Evolutionary conservation across 768 basidiomycete species (phyloP), one percentile per base, ranked within the genome.

Genomic region (Boletus vermiculosoides): DNA sequence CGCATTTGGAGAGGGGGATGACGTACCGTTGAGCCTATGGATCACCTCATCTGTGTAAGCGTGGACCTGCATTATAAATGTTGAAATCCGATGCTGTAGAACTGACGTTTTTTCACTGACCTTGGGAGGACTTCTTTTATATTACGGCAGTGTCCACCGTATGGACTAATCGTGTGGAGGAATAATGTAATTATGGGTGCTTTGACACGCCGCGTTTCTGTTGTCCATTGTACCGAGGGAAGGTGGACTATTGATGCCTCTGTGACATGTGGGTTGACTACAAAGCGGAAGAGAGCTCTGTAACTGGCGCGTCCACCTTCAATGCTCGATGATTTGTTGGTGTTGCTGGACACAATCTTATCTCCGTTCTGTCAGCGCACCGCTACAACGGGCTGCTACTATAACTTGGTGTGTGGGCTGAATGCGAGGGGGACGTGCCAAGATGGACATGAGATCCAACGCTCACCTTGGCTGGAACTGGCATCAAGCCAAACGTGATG

Each of bases 1-100:
- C 7, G 12, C 20, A 5, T 42, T 18, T 0, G 3, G 23, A 25
- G 28, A 40, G 7, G 7, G 20, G 18, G 25, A 31, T 7, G n/a
- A 41, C 52, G 1, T 33, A 12, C 60, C 60, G 2, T 22, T 33
- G 51, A 53, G 54, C 30, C 7, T 45, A 4, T 41, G 2, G 12
- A 62, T n/a, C 25, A 45, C 54, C 3, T 56, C 46, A 13, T 56
- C 47, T 3, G 60, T 45, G 37, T 52, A 60, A 3, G n/a, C 5
- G 25, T 54, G 42, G 11, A 41, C 28, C n/a, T 54, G 51, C 58
- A 60, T 60, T 4, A 0, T 7, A 37, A 23, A 18, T 15, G 18
- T 28, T 40, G 39, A 3, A n/a, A 56, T 34, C 8, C 8, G 11
- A 31, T 20, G 31, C 8, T 18, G 30, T 48, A n/a, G 12, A 46